Conservation (phyloP, 306 rosid genomes). For the Hippophae tibetana region DNA sequence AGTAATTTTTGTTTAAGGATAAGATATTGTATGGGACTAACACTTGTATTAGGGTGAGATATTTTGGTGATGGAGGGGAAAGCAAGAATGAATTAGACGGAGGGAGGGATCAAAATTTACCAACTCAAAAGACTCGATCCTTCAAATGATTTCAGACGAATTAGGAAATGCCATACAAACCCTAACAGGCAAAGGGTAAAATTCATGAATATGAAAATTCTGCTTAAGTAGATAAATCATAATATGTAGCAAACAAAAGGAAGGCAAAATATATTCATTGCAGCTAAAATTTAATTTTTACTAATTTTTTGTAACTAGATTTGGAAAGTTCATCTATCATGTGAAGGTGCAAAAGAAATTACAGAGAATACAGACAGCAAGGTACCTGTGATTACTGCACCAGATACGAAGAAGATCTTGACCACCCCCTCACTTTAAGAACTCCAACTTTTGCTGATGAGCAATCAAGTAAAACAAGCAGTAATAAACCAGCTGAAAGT, state of each 20-base stretch:
- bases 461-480: too few species aligned
- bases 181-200: not conserved
- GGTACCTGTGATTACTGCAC: slow-evolving; percentile 18
- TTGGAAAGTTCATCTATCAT: slow-evolving; percentile 9
- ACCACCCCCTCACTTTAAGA: too few species aligned
- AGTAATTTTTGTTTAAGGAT: not conserved
- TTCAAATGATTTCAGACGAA: slow-evolving; percentile 35
- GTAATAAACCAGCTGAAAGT: too few species aligned
- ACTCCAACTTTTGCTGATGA: too few species aligned
- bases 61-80: slow-evolving; percentile 22
- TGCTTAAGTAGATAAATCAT: not conserved
- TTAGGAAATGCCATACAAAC: not conserved
- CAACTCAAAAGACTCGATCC: slow-evolving; percentile 33
- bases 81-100: slow-evolving; percentile 20
- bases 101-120: slow-evolving; percentile 27
- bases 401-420: too few species aligned
- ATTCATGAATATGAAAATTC: not conserved
- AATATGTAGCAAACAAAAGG: slow-evolving; percentile 3
- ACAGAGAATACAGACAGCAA: slow-evolving; percentile 29
- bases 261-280: not conserved
- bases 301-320: not conserved
- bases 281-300: not conserved
- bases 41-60: slow-evolving; percentile 30
- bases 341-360: slow-evolving; percentile 31
- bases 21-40: not conserved